A percentile compares a stretch with the other conserved stretches of the same genome.
Evolutionary conservation across 2,329 filamentous ascomycete species (phyloP).

Genomic region (Xylogone sp.): DNA sequence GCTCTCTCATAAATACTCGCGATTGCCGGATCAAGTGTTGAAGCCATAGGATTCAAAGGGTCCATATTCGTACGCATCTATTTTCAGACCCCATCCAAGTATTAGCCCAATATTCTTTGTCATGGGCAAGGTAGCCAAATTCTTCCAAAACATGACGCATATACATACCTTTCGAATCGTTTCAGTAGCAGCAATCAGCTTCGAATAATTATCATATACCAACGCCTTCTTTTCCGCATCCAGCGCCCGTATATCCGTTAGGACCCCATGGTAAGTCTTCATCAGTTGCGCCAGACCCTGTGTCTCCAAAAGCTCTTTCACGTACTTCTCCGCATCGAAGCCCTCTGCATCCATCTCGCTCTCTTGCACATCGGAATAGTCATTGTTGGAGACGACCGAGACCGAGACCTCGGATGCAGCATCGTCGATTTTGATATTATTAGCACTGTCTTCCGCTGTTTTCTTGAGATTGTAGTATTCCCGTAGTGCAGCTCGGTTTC

Average conservation of each 20-base stretch:
- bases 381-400: constrained; percentile 28
- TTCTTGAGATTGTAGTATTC: constrained; percentile 87
- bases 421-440: constrained; percentile 10
- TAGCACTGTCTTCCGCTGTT: constrained; percentile 26
- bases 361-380: constrained; percentile 50
- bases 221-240: constrained; percentile 96
- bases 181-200: constrained; percentile 92
- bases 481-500: constrained; percentile 79
- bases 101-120: no score
- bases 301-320: constrained; percentile 56
- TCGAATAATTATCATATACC: constrained; percentile 98
- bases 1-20: constrained; percentile 60
- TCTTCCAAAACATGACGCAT: no score
- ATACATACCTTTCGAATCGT: constrained; percentile 67
- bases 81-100: not conserved
- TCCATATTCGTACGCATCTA: constrained; percentile 78
- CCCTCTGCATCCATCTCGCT: constrained; percentile 69
- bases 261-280: constrained; percentile 64
- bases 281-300: constrained; percentile 66
- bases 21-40: constrained; percentile 69
- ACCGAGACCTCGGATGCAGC: constrained; percentile 25
- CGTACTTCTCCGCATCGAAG: constrained; percentile 71
- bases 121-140: no score
- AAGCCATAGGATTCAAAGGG: constrained; percentile 68
- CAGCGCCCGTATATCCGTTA: constrained; percentile 80